A percentile compares a stretch with the other conserved stretches of the same genome.
Evolutionary conservation across 1,139 yeast species (phyloP).

Genomic region (Lodderomyces theae): DNA sequence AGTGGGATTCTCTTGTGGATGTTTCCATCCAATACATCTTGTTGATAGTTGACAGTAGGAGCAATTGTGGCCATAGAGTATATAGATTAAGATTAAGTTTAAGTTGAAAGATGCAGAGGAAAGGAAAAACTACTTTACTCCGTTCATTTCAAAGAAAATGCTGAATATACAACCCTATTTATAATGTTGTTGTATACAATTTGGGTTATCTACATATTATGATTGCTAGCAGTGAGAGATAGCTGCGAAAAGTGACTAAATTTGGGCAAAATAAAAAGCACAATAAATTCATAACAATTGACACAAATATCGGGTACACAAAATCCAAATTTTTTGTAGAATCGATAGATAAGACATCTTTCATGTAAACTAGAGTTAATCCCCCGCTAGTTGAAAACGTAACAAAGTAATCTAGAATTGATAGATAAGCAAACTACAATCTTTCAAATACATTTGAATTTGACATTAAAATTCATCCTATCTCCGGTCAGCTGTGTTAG

Average conservation of each 20-base stretch:
- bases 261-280: neutral
- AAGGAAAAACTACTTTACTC: neutral
- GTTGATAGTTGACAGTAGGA: slow-evolving; percentile 5
- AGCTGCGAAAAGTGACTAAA: slow-evolving; percentile 4
- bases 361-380: neutral
- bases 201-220: no score
- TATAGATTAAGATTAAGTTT: neutral
- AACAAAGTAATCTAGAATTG: slow-evolving; percentile 8
- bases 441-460: no score
- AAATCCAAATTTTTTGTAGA: neutral
- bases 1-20: slow-evolving; percentile 10
- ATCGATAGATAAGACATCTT: slow-evolving; percentile 5
- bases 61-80: slow-evolving; percentile 8
- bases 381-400: no score
- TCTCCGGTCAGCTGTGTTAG: neutral
- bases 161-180: neutral
- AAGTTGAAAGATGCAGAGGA: slow-evolving; percentile 1
- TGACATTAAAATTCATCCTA: no score
- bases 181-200: no score
- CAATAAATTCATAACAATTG: neutral
- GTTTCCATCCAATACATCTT: slow-evolving; percentile 11
- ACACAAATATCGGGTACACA: neutral
- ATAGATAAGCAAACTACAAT: no score
- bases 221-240: neutral
- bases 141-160: no score